Conservation (phyloP, 1,139 yeast genomes). For the Saccharomyces hybrid region DNA sequence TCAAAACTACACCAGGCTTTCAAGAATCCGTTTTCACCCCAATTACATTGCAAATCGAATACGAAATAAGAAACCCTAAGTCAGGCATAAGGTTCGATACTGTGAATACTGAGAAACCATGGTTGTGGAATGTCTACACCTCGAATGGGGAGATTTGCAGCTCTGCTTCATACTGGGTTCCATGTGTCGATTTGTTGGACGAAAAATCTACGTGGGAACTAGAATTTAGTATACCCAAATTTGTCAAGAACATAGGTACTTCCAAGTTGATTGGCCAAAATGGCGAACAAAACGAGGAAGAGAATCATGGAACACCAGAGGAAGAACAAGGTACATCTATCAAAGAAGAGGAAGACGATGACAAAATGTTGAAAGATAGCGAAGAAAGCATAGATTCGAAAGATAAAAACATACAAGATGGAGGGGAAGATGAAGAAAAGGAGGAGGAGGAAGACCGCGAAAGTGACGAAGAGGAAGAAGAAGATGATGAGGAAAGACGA, state of each 20-base stretch:
- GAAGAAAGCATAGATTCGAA: slow-evolving; percentile 25
- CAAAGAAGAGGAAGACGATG: slow-evolving; percentile 2
- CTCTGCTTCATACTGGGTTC: slow-evolving; percentile 92
- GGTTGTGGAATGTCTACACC: slow-evolving; percentile 81
- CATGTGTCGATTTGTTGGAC: slow-evolving; percentile 85
- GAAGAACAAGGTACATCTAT: not conserved
- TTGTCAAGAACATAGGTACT: slow-evolving; percentile 62
- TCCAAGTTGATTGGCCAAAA: slow-evolving; percentile 38
- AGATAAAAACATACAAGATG: slow-evolving; percentile 13
- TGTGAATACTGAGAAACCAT: slow-evolving; percentile 30
- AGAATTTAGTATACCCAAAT: slow-evolving; percentile 73
- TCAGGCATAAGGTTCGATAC: slow-evolving; percentile 67
- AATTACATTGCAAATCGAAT: slow-evolving; percentile 61
- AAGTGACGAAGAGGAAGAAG: slow-evolving; percentile 18
- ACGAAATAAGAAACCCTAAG: slow-evolving; percentile 54
- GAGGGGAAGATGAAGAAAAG: slow-evolving; percentile 18
- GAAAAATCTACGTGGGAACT: slow-evolving; percentile 91
- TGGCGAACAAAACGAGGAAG: slow-evolving; percentile 1
- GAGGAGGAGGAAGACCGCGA: slow-evolving; percentile 7
- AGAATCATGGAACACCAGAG: not conserved
- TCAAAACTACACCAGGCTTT: slow-evolving; percentile 36
- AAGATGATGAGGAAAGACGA: slow-evolving; percentile 28
- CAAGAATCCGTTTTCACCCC: slow-evolving; percentile 55
- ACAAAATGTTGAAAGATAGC: slow-evolving; percentile 11
- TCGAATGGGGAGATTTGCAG: slow-evolving; percentile 68